Conservation (phyloP, 495 filamentous ascomycete genomes). For the Pyronema domesticum region DNA sequence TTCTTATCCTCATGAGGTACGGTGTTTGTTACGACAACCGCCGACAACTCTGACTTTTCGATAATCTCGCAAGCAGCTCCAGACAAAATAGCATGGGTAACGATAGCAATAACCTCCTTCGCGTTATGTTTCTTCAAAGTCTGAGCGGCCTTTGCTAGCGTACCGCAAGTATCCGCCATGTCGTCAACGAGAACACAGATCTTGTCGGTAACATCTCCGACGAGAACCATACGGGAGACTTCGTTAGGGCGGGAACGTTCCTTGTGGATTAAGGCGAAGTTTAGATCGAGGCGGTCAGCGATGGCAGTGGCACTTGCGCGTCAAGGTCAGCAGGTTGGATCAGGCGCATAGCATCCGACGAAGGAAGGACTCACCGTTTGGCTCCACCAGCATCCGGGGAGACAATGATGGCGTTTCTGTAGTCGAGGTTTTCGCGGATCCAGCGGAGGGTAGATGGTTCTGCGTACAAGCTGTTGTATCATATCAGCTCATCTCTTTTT, state of each 20-base stretch:
- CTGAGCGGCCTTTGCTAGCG: conserved; percentile 78
- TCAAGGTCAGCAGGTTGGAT: not conserved
- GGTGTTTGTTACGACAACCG: conserved; percentile 92
- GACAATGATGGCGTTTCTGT: conserved; percentile 80
- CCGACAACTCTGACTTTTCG: conserved; percentile 60
- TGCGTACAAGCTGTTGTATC: conserved; percentile 65
- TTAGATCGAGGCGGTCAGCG: conserved; percentile 80
- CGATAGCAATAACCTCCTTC: conserved; percentile 74
- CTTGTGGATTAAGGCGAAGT: conserved; percentile 98
- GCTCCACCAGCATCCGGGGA: conserved; percentile 93
- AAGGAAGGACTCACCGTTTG: conserved; percentile 52
- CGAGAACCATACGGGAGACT: conserved; percentile 88
- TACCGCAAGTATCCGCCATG: conserved; percentile 93
- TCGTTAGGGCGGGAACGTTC: conserved; percentile 90
- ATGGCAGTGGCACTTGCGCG: conserved; percentile 71
- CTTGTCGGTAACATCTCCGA: conserved; percentile 51
- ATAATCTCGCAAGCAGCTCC: conserved; percentile 81
- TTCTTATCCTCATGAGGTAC: conserved; percentile 77
- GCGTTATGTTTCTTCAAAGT: conserved; percentile 83
- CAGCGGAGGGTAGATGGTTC: conserved; percentile 83
- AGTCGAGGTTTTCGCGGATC: conserved; percentile 71
- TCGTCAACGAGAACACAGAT: conserved; percentile 44
- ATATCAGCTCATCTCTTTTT: conserved; percentile 1
- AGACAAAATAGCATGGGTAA: conserved; percentile 87
- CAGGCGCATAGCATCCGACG: not conserved